Evolutionary conservation across 345 rosid genomes (phyloP).

Genomic region (Mercurialis annua): DNA sequence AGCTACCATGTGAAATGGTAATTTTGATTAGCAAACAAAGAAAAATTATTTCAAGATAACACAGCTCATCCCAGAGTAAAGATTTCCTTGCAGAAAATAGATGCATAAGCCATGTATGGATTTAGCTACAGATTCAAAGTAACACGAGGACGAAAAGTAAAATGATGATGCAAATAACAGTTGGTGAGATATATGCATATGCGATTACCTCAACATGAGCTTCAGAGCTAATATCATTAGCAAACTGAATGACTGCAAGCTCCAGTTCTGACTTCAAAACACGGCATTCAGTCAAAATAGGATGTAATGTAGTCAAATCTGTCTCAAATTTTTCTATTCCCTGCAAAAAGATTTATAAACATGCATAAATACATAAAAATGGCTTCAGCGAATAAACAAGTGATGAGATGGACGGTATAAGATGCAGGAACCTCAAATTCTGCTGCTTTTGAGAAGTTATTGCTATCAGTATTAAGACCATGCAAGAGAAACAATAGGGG

Average conservation of each 20-base stretch:
- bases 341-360: slow-evolving; percentile 38
- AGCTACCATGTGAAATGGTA: neutral
- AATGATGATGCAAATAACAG: neutral
- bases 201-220: slow-evolving; percentile 79
- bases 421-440: slow-evolving; percentile 57
- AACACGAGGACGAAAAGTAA: neutral
- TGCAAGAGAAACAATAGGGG: slow-evolving; percentile 70
- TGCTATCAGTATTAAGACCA: slow-evolving; percentile 88
- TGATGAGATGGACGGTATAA: slow-evolving; percentile 14
- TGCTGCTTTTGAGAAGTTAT: slow-evolving; percentile 77
- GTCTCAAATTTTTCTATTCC: slow-evolving; percentile 66
- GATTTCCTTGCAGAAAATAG: neutral
- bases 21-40: neutral
- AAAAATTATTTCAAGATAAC: neutral
- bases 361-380: neutral
- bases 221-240: slow-evolving; percentile 94
- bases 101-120: no score
- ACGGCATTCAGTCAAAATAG: slow-evolving; percentile 90
- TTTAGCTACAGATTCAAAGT: neutral
- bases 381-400: slow-evolving; percentile 2
- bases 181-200: neutral
- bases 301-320: slow-evolving; percentile 73
- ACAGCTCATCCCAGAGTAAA: neutral
- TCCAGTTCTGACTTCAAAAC: slow-evolving; percentile 75
- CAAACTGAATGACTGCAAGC: slow-evolving; percentile 85